Conservation (phyloP, 2,329 filamentous ascomycete genomes). For the Ophiostoma sp. region DNA sequence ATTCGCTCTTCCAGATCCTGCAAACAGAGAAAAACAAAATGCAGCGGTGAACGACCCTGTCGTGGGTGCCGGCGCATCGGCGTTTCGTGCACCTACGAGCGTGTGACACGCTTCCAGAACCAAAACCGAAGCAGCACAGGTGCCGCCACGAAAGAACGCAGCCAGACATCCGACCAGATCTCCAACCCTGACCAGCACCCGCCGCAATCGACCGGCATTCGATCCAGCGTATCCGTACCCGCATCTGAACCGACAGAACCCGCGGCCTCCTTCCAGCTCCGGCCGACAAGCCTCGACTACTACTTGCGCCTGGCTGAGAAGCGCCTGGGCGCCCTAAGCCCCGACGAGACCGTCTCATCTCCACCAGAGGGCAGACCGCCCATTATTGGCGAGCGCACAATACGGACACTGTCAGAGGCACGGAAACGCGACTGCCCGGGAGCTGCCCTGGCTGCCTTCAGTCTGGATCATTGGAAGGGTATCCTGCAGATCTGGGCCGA, state of each 20-base stretch:
- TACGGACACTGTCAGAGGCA: not conserved
- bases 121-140: not conserved
- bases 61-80: slow-evolving; percentile 5
- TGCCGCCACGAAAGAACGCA: not conserved
- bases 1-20: not conserved
- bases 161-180: not conserved
- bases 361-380: not conserved
- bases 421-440: not conserved
- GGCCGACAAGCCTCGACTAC: slow-evolving; percentile 16
- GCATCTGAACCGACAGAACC: not conserved
- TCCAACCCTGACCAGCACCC: not conserved
- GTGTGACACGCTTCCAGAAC: slow-evolving; percentile 8
- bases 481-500: slow-evolving; percentile 7
- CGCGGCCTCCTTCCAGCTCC: not conserved
- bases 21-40: slow-evolving; percentile 12
- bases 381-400: not conserved
- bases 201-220: not conserved
- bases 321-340: not conserved
- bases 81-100: not conserved
- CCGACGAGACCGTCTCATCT: slow-evolving; percentile 1
- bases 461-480: slow-evolving; percentile 7
- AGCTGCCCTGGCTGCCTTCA: not conserved
- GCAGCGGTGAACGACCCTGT: slow-evolving; percentile 6
- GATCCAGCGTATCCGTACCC: not conserved
- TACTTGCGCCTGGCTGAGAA: slow-evolving; percentile 4